phyloP scores from a whole-genome alignment of 371 early-diverging fungal species.

The Rhizopus microsporus region DNA sequence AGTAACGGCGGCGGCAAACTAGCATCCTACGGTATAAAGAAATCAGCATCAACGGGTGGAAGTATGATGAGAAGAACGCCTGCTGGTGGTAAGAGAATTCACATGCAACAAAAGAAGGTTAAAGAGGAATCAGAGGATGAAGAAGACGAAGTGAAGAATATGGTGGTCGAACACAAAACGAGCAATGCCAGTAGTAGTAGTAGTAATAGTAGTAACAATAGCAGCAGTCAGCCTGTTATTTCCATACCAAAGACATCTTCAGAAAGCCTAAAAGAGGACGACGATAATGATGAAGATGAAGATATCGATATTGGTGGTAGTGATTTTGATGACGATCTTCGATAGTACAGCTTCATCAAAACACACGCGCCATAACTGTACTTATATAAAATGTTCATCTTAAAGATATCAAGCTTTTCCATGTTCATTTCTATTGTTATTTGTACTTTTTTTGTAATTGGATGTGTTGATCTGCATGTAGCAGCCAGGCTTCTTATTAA shows the following conservation, averaged over 20 bases:
- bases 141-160: conserved; percentile 3
- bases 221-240: neutral
- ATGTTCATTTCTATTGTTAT: neutral
- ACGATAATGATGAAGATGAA: conserved; percentile 62
- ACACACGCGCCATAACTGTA: neutral
- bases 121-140: conserved; percentile 2
- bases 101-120: neutral
- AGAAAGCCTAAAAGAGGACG: neutral
- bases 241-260: neutral
- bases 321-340: conserved; percentile 62
- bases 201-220: neutral
- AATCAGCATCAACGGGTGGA: conserved; percentile 1
- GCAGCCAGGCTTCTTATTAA: too few relatives aligned
- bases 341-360: conserved; percentile 18
- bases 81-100: neutral
- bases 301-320: conserved; percentile 69
- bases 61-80: conserved; percentile 2
- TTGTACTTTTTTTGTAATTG: too few relatives aligned
- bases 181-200: neutral
- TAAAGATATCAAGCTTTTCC: neutral
- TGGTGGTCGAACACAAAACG: conserved; percentile 9
- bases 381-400: neutral
- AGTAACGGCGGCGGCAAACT: neutral
- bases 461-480: too few relatives aligned
- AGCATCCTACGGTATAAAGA: conserved; percentile 4